phyloP scores from a whole-genome alignment of 345 rosid genomes.

The Anastatica hierochuntica region DNA sequence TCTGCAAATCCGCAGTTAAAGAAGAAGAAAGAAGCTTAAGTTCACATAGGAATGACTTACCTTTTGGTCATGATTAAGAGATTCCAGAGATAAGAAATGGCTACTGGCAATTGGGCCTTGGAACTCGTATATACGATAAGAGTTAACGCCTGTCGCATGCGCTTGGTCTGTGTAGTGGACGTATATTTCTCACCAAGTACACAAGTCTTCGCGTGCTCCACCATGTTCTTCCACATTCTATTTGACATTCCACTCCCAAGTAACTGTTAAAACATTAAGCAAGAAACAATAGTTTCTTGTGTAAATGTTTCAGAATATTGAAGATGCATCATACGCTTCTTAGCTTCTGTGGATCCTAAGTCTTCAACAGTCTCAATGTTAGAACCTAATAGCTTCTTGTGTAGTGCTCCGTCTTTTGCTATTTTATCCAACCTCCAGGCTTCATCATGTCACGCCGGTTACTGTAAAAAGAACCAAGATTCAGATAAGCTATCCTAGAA shows the following conservation, averaged over 20 bases:
- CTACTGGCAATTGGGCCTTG: conserved; percentile 65
- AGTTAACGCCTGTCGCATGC: conserved; percentile 56
- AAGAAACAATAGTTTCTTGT: not conserved
- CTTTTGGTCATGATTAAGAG: conserved; percentile 69
- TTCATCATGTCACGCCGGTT: conserved; percentile 77
- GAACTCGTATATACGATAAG: conserved; percentile 75
- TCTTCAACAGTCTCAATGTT: conserved; percentile 67
- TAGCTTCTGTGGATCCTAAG: conserved; percentile 66
- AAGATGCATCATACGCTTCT: conserved; percentile 53
- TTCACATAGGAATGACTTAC: too few species aligned
- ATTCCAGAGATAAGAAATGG: conserved; percentile 65
- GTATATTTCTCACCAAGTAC: conserved; percentile 69
- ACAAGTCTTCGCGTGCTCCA: conserved; percentile 97
- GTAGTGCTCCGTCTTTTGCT: conserved; percentile 93
- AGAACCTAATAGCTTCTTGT: conserved; percentile 59
- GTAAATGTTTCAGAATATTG: conserved; percentile 4
- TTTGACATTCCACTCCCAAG: conserved; percentile 98
- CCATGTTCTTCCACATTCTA: conserved; percentile 93
- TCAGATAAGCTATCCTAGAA: not conserved
- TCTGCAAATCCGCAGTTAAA: too few species aligned
- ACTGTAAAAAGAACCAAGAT: conserved; percentile 44
- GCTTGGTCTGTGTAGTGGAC: conserved; percentile 54
- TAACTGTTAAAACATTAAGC: conserved; percentile 34
- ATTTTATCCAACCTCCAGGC: conserved; percentile 95
- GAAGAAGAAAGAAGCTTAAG: too few species aligned